Percentiles rank a stretch among this genome's conserved stretches.
phyloP scores from a whole-genome alignment of 495 filamentous ascomycete genomes.

The Penicillium mononematosum region DNA sequence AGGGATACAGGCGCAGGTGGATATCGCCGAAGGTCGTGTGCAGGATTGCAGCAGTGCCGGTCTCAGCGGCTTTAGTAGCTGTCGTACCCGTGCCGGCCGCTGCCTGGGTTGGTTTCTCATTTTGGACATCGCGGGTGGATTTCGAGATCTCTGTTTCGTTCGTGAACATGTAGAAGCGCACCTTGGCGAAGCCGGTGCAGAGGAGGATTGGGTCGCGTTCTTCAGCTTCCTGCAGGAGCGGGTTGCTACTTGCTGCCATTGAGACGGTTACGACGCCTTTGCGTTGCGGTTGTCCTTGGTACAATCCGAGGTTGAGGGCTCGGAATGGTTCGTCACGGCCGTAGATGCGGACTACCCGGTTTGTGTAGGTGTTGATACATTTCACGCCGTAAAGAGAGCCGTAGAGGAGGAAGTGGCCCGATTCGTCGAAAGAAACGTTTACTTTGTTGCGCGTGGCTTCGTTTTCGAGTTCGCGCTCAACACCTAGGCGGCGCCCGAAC shows the following conservation, averaged over 20 bases:
- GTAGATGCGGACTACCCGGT: conserved; percentile 83
- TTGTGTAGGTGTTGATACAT: conserved; percentile 92
- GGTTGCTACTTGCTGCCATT: conserved; percentile 94
- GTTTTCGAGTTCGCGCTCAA: conserved; percentile 82
- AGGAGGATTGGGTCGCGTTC: conserved; percentile 87
- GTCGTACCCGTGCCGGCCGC: conserved; percentile 40
- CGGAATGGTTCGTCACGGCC: conserved; percentile 86
- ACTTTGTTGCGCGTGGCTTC: conserved; percentile 64
- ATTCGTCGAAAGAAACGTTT: conserved; percentile 94
- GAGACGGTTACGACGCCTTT: conserved; percentile 92
- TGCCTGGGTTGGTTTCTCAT: conserved; percentile 73
- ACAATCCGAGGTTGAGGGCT: conserved; percentile 78
- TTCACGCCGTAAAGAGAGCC: conserved; percentile 89
- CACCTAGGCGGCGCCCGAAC: conserved; percentile 84
- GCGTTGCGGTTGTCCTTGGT: conserved; percentile 90
- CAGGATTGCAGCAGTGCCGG: conserved; percentile 75
- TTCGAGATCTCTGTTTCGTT: conserved; percentile 84
- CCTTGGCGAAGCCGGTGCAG: conserved; percentile 79
- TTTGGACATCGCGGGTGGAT: conserved; percentile 85
- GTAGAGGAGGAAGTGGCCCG: conserved; percentile 90
- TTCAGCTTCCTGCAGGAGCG: conserved; percentile 89
- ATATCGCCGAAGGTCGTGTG: conserved; percentile 97
- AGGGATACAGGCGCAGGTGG: conserved; percentile 87
- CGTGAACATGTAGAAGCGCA: conserved; percentile 97
- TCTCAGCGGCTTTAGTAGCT: conserved; percentile 61